These are phyloP conservation scores for Boletus fagicola DNA, from an alignment of 768 basidiomycete species.

Conservation along the genomic window DNA sequence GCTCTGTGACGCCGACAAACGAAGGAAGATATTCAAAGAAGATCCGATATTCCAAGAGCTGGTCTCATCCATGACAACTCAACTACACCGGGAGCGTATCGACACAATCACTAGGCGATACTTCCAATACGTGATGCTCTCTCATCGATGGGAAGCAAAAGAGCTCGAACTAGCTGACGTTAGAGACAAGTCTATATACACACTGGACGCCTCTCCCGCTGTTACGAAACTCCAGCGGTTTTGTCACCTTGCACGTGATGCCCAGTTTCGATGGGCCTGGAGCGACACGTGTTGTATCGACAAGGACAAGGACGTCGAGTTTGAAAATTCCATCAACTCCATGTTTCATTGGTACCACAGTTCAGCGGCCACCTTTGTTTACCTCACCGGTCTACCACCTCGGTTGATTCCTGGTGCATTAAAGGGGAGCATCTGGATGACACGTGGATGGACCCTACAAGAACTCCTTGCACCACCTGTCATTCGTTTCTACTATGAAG, in stretches of 20 bases:
- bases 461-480: constrained; percentile 22
- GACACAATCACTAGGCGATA: constrained; percentile 2
- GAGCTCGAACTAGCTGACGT: constrained; percentile 16
- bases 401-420: constrained; percentile 8
- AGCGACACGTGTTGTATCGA: constrained; percentile 27
- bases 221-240: constrained; percentile 17
- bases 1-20: constrained; percentile 17
- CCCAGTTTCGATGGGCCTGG: constrained; percentile 22
- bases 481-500: constrained; percentile 21
- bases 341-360: constrained; percentile 24
- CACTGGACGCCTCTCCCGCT: constrained; percentile 7
- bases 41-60: constrained; percentile 14
- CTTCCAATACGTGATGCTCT: constrained; percentile 22
- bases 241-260: constrained; percentile 12
- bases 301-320: constrained; percentile 17
- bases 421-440: constrained; percentile 19
- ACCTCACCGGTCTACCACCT: constrained; percentile 16
- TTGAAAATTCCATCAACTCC: constrained; percentile 18
- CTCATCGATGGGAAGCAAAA: constrained; percentile 20
- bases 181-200: constrained; percentile 8
- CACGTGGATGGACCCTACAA: constrained; percentile 25
- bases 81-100: constrained; percentile 6
- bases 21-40: constrained; percentile 10
- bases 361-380: constrained; percentile 21
- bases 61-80: constrained; percentile 16